Base-by-base conservation (phyloP, 805 yeast genomes). In the Yamadazyma akitaensis region DNA sequence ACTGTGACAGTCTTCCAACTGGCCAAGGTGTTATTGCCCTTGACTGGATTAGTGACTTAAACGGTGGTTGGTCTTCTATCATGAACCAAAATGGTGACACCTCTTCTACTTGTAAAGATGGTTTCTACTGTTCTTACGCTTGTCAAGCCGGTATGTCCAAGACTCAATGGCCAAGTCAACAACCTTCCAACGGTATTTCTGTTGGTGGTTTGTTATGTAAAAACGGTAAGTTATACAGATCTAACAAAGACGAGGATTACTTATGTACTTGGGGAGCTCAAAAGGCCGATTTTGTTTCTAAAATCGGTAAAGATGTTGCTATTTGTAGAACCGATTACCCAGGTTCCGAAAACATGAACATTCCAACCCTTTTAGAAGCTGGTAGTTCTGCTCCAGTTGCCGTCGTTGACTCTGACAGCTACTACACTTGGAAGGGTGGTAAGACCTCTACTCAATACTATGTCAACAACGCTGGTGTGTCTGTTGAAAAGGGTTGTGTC, bases 81-180 rank as follows among this genome's bases (percentile, higher is more conserved):
- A 80, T 82, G 72, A 72, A 77, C 62, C 65, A 70, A 46, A 76
- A 79, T 53, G 78, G 77, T 50, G 72, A 77, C 54, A 81, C 88
- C 53, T 79, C 88, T 51, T 76, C 85, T 43, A 60, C 78, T 40
- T 92, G 99, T 77, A 66, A 73, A 53, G 97, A 91, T 57, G 98
- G 97, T 49, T 80, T 80, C 61, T 89, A 88, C 82, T 92, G 99
- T 75, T 92, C 98, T 49, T 92, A 92, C 72, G 96, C 98, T 50
- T 92, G 99, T 77, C 95, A 90, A 76, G 82, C 97, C 37, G 99
- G 98, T 80, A 88, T 89, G 96, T 88, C 97, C 62, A 92, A 92
- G 82, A 89, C 97, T 47, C 99, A 92, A 76, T 92, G 96, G 96
- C 98, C 98, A 53, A 70, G 84, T 38, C 55, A 64, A 46, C 99